Evolutionary conservation across 169 alveolate genomes (phyloP).

Genomic region (Sarcocystis neurona): DNA sequence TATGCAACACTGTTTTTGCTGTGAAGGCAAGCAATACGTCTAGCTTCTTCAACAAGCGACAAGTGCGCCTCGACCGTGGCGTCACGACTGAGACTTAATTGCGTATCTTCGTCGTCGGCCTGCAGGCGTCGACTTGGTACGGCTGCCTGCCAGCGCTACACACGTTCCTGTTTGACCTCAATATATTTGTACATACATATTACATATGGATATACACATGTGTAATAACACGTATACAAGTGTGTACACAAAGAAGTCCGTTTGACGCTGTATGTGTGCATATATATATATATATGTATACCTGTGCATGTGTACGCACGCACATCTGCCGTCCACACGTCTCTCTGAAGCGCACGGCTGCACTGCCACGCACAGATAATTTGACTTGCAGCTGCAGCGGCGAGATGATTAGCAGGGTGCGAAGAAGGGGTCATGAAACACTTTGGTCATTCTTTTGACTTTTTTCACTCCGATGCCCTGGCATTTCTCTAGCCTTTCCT

Average conservation of each 20-base stretch:
- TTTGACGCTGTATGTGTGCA: neutral
- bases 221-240: neutral
- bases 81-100: too few relatives aligned
- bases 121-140: too few relatives aligned
- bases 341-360: too few relatives aligned
- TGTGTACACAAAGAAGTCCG: neutral
- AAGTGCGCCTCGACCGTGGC: too few relatives aligned
- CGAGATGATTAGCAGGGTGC: too few relatives aligned
- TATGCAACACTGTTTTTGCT: too few relatives aligned
- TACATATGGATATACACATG: neutral
- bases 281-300: neutral
- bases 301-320: neutral
- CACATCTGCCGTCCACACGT: neutral
- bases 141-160: too few relatives aligned
- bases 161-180: neutral
- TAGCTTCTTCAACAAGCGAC: too few relatives aligned
- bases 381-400: too few relatives aligned
- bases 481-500: slow-evolving; percentile 25
- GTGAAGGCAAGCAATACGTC: too few relatives aligned
- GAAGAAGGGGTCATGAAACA: slow-evolving; percentile 32
- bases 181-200: neutral
- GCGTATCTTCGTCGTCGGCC: too few relatives aligned
- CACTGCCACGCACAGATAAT: too few relatives aligned
- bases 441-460: neutral
- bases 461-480: neutral